Evolutionary conservation across 768 basidiomycete species (phyloP).

Genomic region (Boletellus emodensis): DNA sequence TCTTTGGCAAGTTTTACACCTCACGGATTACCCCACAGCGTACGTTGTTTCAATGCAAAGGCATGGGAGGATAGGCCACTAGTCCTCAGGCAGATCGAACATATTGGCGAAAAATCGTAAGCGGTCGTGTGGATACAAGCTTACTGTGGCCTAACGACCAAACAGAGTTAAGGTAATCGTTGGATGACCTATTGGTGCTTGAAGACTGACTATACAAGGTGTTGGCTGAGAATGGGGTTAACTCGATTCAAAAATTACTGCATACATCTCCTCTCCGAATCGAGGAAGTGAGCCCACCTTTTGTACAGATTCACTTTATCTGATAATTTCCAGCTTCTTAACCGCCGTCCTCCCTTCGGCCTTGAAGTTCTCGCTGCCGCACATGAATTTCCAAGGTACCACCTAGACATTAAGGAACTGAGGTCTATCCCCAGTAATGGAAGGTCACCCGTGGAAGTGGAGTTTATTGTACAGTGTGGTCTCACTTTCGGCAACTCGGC

Average conservation of each 20-base stretch:
- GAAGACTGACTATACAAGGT: conserved; percentile 43
- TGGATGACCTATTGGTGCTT: not conserved
- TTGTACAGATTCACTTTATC: not conserved
- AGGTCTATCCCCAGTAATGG: conserved; percentile 41
- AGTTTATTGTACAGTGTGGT: conserved; percentile 56
- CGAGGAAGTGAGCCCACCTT: conserved; percentile 48
- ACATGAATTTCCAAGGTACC: conserved; percentile 64
- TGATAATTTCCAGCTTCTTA: conserved; percentile 52
- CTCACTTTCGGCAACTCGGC: conserved; percentile 34
- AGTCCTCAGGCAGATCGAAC: conserved; percentile 81
- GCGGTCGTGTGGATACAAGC: conserved; percentile 21
- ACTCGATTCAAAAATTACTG: conserved; percentile 52
- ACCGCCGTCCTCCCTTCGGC: conserved; percentile 73
- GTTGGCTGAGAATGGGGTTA: conserved; percentile 70
- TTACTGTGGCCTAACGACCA: not conserved
- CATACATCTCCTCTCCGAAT: conserved; percentile 56
- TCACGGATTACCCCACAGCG: conserved; percentile 36
- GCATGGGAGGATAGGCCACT: conserved; percentile 90
- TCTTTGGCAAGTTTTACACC: not conserved
- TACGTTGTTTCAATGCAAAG: conserved; percentile 75
- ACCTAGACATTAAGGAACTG: conserved; percentile 47
- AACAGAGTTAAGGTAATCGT: conserved; percentile 24
- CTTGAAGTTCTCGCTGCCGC: conserved; percentile 58
- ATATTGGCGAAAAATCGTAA: conserved; percentile 92
- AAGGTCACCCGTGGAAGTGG: conserved; percentile 51